Percentiles rank a stretch among this genome's conserved stretches.
Conservation (phyloP, 768 basidiomycete genomes). For the Agaricus blazei region DNA sequence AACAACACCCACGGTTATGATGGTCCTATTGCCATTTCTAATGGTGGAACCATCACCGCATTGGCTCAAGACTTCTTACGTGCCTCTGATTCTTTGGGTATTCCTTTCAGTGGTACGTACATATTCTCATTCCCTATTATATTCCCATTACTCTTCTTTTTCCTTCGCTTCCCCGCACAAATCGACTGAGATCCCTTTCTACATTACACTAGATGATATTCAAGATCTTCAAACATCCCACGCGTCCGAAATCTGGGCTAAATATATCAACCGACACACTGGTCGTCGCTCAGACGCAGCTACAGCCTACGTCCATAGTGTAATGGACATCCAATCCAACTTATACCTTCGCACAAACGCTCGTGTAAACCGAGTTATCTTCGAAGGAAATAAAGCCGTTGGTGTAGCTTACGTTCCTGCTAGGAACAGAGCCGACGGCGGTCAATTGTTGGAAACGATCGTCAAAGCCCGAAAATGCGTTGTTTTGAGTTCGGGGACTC, state of each 20-base stretch:
- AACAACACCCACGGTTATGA: conserved; percentile 66
- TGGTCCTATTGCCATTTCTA: conserved; percentile 70
- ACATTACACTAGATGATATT: conserved; percentile 48
- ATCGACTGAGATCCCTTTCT: not conserved
- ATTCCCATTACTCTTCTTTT: not conserved
- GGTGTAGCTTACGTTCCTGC: conserved; percentile 67
- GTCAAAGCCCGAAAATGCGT: conserved; percentile 65
- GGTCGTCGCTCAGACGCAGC: conserved; percentile 66
- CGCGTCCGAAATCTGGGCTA: conserved; percentile 69
- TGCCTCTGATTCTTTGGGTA: conserved; percentile 52
- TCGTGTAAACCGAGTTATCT: conserved; percentile 64
- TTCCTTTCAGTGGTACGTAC: conserved; percentile 59
- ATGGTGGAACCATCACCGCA: conserved; percentile 58
- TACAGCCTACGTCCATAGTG: conserved; percentile 64
- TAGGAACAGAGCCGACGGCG: conserved; percentile 51
- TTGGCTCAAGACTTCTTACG: conserved; percentile 69
- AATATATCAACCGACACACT: conserved; percentile 72
- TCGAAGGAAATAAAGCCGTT: conserved; percentile 68
- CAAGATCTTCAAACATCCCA: conserved; percentile 61
- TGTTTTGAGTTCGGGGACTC: conserved; percentile 60
- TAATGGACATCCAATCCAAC: conserved; percentile 65
- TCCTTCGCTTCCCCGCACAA: not conserved
- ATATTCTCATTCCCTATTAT: too few relatives aligned
- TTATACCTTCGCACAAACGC: conserved; percentile 63
- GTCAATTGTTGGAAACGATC: conserved; percentile 52